Conservation (phyloP, 441 rosid species). For the California macrophylla region DNA sequence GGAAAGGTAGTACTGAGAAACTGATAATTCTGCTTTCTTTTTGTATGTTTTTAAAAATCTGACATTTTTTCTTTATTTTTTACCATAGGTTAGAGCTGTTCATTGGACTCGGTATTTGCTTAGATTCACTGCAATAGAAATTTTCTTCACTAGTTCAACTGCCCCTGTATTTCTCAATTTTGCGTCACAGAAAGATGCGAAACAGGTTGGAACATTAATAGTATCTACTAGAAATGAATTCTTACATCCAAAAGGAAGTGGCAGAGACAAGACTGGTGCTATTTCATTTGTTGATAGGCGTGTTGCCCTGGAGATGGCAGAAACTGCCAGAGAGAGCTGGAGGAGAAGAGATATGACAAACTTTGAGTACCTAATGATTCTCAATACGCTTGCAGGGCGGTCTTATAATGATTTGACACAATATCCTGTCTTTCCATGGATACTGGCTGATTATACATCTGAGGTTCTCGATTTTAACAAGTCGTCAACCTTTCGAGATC, state of each 20-base stretch:
- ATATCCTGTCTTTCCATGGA: constrained; percentile 98
- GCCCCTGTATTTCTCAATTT: constrained; percentile 82
- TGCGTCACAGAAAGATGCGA: constrained; percentile 72
- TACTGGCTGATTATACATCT: constrained; percentile 88
- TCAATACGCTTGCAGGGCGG: constrained; percentile 93
- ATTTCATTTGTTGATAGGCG: constrained; percentile 85
- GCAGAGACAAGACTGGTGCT: constrained; percentile 71
- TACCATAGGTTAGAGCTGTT: constrained; percentile 65
- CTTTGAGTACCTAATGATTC: constrained; percentile 92
- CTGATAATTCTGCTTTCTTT: constrained; percentile 8
- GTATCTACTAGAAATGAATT: constrained; percentile 87
- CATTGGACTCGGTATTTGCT: constrained; percentile 97
- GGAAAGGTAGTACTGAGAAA: constrained; percentile 51
- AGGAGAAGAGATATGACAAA: constrained; percentile 91
- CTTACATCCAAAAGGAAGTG: constrained; percentile 69
- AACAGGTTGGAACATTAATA: constrained; percentile 75
- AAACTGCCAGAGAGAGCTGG: constrained; percentile 93
- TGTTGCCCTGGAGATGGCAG: constrained; percentile 87
- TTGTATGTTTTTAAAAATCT: constrained; percentile 22
- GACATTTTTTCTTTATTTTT: constrained; percentile 16
- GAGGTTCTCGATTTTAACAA: constrained; percentile 89
- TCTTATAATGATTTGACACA: constrained; percentile 95
- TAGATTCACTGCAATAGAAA: constrained; percentile 81
- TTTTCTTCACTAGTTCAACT: constrained; percentile 68
- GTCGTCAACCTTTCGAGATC: constrained; percentile 92